Evolutionary conservation across 345 rosid genomes (phyloP), one percentile per base, ranked within the genome.

Genomic region (Isatis tinctoria): DNA sequence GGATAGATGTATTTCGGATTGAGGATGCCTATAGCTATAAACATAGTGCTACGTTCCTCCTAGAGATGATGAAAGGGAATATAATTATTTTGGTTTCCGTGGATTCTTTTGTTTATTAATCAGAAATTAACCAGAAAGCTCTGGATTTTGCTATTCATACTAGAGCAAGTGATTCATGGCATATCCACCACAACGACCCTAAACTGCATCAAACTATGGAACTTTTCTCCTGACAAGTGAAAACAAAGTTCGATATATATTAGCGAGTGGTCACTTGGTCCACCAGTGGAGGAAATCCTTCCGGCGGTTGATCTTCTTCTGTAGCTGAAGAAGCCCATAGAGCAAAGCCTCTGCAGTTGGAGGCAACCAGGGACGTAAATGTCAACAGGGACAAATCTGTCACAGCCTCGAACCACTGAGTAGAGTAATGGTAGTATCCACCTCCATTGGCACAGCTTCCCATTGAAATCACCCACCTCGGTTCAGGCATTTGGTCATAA

Each of bases 381-480:
- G 80, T 95, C 98, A 3, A 95, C 98, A 0, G 97, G 99, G 37
- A 95, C 99, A 37, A 95, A 92, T 83, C 99, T 85, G 80, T 95
- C 98, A 56, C 99, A 95, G 33, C 99, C 99, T 28, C 98, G 80
- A 48, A 95, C 99, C 37, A 92, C 98, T 0, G 99, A 87, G 86
- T 95, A 95, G 97, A 95, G 87, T 95, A 92, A 80, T 95, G 98
- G 72, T 92, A 92, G 87, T 92, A 95, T 60, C 98, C 98, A 32
- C 99, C 99, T 60, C 97, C 99, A 68, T 92, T 95, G 26, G 99
- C 99, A 72, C 99, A 92, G 60, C 99, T 95, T 54, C 99, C 99
- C 98, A 92, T 95, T 4, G 99, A 92, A 59, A 95, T 89, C 43
- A 95, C 98, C 98, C 98, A 92, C 79, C 96, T 88, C 4, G 99